Evolutionary conservation across 75 land plant species (phyloP), one percentile per base, ranked within the genome.

Genomic region (Cunninghamia lanceolata): DNA sequence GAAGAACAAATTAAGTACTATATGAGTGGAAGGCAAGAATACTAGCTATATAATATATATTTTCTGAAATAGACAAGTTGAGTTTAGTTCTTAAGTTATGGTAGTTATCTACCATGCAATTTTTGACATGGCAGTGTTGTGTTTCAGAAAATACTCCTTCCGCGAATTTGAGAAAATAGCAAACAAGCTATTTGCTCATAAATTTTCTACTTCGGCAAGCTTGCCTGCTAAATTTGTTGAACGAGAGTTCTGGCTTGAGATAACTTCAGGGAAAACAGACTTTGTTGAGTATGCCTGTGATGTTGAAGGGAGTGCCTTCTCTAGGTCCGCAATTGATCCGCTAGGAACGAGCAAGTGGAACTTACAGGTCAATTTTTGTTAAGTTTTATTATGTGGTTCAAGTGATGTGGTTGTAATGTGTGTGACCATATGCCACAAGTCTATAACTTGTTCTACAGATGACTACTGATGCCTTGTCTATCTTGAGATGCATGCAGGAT

Each of bases 221-320:
- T 93, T 95, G 85, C 97, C 99, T 85, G 87, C 92, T 15, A 86
- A 86, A 40, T 95, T 88, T 85, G 66, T 96, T 88, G 99, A 96
- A 89, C 93, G 90, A 45, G 94, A 95, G 85, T 96, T 96, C 88
- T 96, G 99, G 99, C 91, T 90, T 74, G 99, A 96, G 91, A 93
- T 96, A 75, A 90, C 90, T 70, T 89, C 89, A 68, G 97, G 96
- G 17, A 96, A 89, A 85, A 92, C 92, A 9, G 94, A 91, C 83
- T 85, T 85, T 86, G 95, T 96, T 87, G 96, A 96, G 84, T 96
- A 96, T 94, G 99, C 97, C 19, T 94, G 99, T 89, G 99, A 96
- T 88, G 91, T 96, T 90, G 99, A 95, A 88, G 99, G 99, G 42
- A 96, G 99, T 93, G 99, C 99, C 45, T 96, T 96, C 88, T 96